Base-by-base conservation (phyloP, 345 rosid genomes). In the Brassica cretica region DNA sequence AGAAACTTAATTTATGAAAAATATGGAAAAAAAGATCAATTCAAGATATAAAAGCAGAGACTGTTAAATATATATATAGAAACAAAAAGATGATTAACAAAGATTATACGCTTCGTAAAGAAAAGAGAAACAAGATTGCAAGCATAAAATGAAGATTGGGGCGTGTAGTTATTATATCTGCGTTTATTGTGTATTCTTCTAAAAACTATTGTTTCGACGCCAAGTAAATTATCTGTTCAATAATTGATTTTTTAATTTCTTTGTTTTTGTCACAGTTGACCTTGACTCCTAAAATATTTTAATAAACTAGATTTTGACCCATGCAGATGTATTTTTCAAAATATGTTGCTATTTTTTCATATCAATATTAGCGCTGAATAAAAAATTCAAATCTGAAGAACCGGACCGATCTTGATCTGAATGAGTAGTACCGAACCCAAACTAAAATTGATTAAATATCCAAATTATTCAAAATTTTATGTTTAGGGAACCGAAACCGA, bases 11-110 rank as follows among this genome's bases (percentile, higher is more conserved):
- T 25, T 25, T 25, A 25, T 70, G 64, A 70, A 78, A 29, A 21
- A 72, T 71, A 71, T 18, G 68, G 55, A 58, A 71, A 78, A 71
- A 72, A 49, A 72, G 72, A 72, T 59, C 66, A 64, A 39, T 15
- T 56, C 29, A 62, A 61, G 55, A 62, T 19, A 25, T 25, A 25
- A 25, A 25, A 25, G 27, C 27, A 25, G 27, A 25, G 3, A 25
- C 27, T 25, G 27, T 25, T 25, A 25, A 25, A 25, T 25, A 25
- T 25, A 44, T 3, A 51, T 21, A 51, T 25, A 25, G 27, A 16
- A 18, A 15, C 71, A 39, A 71, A 25, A 66, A 70, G 4, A 21
- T 8, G 53, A 44, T 44, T 44, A 44, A 35, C 39, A 35, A 35
- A 35, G 39, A 35, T 35, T 35, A 7, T 44, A 44, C 12, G 53